Conservation (phyloP, 2,329 filamentous ascomycete species). For the Fusarium sp. region DNA sequence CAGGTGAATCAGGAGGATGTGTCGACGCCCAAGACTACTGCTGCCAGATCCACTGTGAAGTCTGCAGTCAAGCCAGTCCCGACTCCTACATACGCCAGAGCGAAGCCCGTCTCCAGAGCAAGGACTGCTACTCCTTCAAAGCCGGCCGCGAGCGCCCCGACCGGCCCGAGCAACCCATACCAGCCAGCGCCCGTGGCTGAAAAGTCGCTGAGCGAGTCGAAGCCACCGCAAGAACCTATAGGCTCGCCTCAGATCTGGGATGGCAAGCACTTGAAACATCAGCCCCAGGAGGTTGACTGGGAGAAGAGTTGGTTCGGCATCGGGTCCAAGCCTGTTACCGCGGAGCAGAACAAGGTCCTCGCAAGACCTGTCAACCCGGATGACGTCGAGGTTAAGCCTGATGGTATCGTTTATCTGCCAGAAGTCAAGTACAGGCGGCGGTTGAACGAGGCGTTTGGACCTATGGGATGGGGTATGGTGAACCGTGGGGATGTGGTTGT, state of each 20-base stretch:
- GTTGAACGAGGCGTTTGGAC: conserved; percentile 90
- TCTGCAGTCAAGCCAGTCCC: background rate
- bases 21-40: background rate
- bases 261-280: background rate
- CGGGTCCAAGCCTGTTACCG: conserved; percentile 74
- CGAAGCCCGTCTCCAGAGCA: conserved; percentile 8
- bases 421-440: conserved; percentile 98
- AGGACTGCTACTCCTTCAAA: background rate
- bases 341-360: conserved; percentile 75
- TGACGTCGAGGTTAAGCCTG: conserved; percentile 97
- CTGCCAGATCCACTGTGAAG: background rate
- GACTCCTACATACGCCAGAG: background rate
- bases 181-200: conserved; percentile 8
- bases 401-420: conserved; percentile 94
- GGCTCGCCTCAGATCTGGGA: background rate
- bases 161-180: conserved; percentile 5
- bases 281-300: conserved; percentile 71
- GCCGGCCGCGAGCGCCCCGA: background rate
- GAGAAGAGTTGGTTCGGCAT: conserved; percentile 85
- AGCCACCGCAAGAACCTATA: background rate
- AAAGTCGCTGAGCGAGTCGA: conserved; percentile 16
- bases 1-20: conserved; percentile 26
- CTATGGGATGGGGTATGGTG: conserved; percentile 94
- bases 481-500: conserved; percentile 88
- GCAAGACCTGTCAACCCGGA: conserved; percentile 72